Base-by-base conservation (phyloP, 108 stramenopile species). In the Craspedostauros australis region DNA sequence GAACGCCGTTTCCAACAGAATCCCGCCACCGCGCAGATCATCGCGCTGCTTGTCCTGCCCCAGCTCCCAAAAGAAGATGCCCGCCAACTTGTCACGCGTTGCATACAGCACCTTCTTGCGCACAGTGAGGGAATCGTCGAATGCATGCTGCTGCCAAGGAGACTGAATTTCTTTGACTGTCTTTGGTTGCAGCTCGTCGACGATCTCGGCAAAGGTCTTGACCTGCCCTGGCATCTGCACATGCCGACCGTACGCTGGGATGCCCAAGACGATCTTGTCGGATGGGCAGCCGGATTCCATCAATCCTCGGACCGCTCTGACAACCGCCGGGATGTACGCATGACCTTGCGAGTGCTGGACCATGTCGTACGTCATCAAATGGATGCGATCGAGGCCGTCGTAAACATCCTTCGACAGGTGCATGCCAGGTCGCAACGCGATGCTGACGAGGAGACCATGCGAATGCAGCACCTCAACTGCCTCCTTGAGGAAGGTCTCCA, bases 321-420 rank as follows among this genome's bases (percentile, higher is more conserved):
- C 18, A 15, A 30, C 36, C 48, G 50, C 52, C 0, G 15, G 1
- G 31, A 51, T 18, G 16, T 38, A 19, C 4, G 56, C 56, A 44
- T 57, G 55, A 43, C n/a, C n/a, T n/a, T 50, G 40, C 24, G 42
- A 25, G 18, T 45, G 21, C 11, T 39, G 20, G 19, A 63, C 21
- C 76, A 88, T 76, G 52, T 88, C 87, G 55, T 88, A 88, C 11
- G 82, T 51, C 87, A 84, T 84, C 5, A 84, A 46, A 62, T 84
- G 64, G 26, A 88, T 56, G 25, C 70, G 69, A 54, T 84, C 79
- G 15, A 88, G 44, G 4, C 7, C 16, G 26, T 65, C 25, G 28
- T 59, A 79, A 4, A 80, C 48, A 0, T 34, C 25, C 9, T 42
- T 12, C 23, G 68, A 55, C 7, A 80, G 60, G 14, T 29, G 47